These are phyloP conservation scores for Lactarius sanguifluus DNA, from an alignment of 768 basidiomycete genomes.

Conservation along the genomic window DNA sequence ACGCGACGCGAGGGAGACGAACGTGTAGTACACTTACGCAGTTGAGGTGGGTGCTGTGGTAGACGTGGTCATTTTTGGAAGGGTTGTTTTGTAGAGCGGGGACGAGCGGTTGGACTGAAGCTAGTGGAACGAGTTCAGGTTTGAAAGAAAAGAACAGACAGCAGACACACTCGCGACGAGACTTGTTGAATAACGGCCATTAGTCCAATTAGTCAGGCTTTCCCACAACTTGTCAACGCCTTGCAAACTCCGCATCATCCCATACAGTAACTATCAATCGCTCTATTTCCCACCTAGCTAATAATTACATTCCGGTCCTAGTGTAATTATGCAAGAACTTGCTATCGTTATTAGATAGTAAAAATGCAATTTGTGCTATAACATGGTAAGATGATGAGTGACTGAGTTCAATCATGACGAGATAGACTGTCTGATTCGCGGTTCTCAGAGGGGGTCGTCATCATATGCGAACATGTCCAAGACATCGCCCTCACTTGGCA, in stretches of 20 bases:
- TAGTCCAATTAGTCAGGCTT: slow-evolving; percentile 8
- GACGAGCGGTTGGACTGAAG: neutral
- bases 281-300: no score
- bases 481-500: slow-evolving; percentile 21
- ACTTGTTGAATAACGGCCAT: neutral
- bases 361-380: neutral
- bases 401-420: neutral
- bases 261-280: no score
- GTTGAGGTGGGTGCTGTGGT: neutral
- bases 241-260: no score
- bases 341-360: neutral
- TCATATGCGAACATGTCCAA: slow-evolving; percentile 27
- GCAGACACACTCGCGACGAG: neutral
- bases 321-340: neutral
- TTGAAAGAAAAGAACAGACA: slow-evolving; percentile 1
- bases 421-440: neutral
- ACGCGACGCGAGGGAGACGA: neutral
- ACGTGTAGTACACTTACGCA: slow-evolving; percentile 3
- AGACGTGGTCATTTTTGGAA: slow-evolving; percentile 14
- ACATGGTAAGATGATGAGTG: neutral
- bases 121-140: neutral
- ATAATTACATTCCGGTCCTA: no score
- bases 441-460: slow-evolving; percentile 12
- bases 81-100: neutral
- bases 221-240: slow-evolving; percentile 5